A percentile compares a stretch with the other conserved stretches of the same genome.
phyloP scores from a whole-genome alignment of 768 basidiomycete species.

The Hericium erinaceus region DNA sequence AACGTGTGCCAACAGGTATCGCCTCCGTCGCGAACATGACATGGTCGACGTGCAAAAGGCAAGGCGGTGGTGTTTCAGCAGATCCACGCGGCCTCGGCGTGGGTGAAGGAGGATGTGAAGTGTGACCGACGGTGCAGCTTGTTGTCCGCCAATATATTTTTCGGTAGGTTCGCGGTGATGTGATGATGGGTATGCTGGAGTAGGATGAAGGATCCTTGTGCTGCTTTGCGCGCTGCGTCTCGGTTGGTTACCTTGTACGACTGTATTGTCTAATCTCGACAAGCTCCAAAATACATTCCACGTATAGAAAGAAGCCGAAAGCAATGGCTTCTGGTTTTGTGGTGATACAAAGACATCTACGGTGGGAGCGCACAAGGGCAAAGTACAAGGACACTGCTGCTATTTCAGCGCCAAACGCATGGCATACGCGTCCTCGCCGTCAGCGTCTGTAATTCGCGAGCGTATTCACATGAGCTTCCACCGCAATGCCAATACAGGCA shows the following conservation, averaged over 20 bases:
- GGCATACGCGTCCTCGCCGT: conserved; percentile 90
- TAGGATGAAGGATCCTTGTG: not conserved
- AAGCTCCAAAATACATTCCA: conserved; percentile 3
- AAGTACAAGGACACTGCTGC: not conserved
- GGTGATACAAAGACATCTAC: no score
- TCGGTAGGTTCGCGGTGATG: no score
- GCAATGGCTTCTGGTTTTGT: conserved; percentile 10
- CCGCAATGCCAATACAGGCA: not conserved
- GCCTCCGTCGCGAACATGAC: conserved; percentile 63
- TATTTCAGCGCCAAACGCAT: conserved; percentile 65
- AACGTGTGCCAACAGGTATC: conserved; percentile 47
- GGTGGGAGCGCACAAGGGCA: no score
- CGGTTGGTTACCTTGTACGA: not conserved
- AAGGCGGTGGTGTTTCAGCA: no score
- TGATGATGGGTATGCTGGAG: not conserved
- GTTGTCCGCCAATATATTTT: no score
- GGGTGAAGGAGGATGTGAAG: no score
- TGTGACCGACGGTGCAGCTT: no score
- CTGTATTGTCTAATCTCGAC: not conserved
- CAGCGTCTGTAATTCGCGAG: conserved; percentile 53
- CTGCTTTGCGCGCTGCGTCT: not conserved
- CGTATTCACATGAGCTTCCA: not conserved
- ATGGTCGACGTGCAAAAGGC: no score
- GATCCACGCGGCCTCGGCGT: no score
- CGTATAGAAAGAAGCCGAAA: conserved; percentile 1